Evolutionary conservation across 371 early-diverging fungal genomes (phyloP).

Genomic region (Syncephalastrum sp.): DNA sequence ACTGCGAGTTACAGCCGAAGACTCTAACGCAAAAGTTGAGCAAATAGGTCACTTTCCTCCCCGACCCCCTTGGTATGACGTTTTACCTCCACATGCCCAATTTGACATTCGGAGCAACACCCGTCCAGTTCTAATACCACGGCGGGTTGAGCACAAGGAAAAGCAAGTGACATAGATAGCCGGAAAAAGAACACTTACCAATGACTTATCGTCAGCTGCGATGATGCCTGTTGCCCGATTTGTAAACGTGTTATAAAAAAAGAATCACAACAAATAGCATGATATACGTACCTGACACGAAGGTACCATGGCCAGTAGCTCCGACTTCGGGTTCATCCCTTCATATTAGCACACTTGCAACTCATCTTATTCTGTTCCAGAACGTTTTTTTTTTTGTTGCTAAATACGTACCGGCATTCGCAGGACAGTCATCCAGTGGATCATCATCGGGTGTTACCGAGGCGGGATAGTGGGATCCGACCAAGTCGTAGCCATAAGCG

Average conservation of each 20-base stretch:
- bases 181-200: constrained; percentile 15
- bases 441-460: constrained; percentile 33
- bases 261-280: neutral
- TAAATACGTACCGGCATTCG: no score
- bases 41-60: neutral
- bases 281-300: constrained; percentile 44
- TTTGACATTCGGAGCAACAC: constrained; percentile 64
- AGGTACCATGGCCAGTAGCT: constrained; percentile 59
- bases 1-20: constrained; percentile 29
- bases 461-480: constrained; percentile 33
- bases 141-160: neutral
- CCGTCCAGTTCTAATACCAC: constrained; percentile 36
- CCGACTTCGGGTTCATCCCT: no score
- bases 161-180: constrained; percentile 2
- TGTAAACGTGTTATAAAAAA: neutral
- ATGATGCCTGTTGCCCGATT: constrained; percentile 34
- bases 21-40: constrained; percentile 16
- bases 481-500: constrained; percentile 54
- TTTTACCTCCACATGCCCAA: constrained; percentile 43
- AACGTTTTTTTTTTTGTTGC: no score
- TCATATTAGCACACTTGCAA: neutral
- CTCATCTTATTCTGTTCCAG: no score
- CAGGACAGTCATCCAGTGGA: constrained; percentile 49
- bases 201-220: constrained; percentile 49
- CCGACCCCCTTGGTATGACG: neutral